A percentile compares a stretch with the other conserved stretches of the same genome.
phyloP scores from a whole-genome alignment of 2,329 filamentous ascomycete species.

The Madurella mycetomatis region DNA sequence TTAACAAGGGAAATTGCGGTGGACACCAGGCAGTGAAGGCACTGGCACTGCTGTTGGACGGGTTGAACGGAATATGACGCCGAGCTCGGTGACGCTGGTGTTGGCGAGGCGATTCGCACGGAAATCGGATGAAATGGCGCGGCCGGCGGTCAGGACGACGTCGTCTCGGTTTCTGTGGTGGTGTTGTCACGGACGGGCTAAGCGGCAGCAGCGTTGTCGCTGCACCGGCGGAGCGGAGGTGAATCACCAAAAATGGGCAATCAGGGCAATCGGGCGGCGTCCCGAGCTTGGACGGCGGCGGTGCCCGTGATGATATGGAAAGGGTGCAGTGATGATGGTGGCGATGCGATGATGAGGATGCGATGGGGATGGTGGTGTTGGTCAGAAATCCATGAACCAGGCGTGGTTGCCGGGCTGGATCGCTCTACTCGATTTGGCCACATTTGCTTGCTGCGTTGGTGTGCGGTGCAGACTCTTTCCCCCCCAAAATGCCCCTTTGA shows the following conservation, averaged over 20 bases:
- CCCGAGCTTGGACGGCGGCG: constrained; percentile 8
- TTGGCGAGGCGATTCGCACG: constrained; percentile 11
- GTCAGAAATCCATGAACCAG: constrained; percentile 20
- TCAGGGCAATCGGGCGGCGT: constrained; percentile 15
- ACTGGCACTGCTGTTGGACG: background rate
- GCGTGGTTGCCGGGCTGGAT: constrained; percentile 23
- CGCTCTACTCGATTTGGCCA: constrained; percentile 27
- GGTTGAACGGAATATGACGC: background rate
- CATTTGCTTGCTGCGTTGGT: constrained; percentile 27
- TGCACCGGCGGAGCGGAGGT: constrained; percentile 10
- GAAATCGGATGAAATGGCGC: constrained; percentile 16
- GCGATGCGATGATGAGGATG: constrained; percentile 14
- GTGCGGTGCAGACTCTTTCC: constrained; percentile 26
- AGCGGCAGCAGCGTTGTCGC: constrained; percentile 5
- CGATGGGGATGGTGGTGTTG: constrained; percentile 16
- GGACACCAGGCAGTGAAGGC: too few species aligned
- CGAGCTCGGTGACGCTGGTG: constrained; percentile 7
- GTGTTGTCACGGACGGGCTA: constrained; percentile 3
- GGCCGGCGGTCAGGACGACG: background rate
- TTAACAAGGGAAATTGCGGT: background rate
- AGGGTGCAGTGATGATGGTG: constrained; percentile 14
- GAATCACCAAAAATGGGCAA: constrained; percentile 18
- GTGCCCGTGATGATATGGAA: constrained; percentile 18
- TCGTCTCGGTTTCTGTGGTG: constrained; percentile 2
- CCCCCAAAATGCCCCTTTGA: constrained; percentile 29